Conservation (phyloP, 768 basidiomycete genomes). For the Cantharellus anzutake region DNA sequence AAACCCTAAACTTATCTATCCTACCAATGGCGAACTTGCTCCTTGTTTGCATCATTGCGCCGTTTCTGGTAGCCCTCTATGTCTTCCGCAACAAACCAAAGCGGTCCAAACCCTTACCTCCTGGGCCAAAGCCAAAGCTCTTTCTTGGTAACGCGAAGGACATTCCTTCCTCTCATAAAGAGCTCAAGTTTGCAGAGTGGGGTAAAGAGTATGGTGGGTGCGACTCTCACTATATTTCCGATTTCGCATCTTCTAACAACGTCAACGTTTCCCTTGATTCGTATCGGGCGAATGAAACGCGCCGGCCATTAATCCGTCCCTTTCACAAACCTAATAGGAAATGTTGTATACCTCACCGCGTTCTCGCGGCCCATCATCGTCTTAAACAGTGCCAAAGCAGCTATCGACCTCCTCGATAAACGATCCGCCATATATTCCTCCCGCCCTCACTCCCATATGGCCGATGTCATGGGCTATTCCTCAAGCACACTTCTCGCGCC, state of each 20-base stretch:
- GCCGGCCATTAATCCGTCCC: too few relatives aligned
- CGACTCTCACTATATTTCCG: neutral
- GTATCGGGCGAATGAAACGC: too few relatives aligned
- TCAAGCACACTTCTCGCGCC: neutral
- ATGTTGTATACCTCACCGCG: constrained; percentile 3
- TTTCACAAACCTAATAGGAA: neutral
- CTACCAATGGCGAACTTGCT: too few relatives aligned
- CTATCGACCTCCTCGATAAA: constrained; percentile 22
- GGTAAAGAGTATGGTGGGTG: constrained; percentile 3
- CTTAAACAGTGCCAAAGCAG: constrained; percentile 17
- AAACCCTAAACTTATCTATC: too few relatives aligned
- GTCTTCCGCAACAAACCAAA: neutral
- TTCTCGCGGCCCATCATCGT: constrained; percentile 11
- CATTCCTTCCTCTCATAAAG: neutral
- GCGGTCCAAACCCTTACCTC: neutral
- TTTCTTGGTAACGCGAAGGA: neutral
- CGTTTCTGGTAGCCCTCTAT: neutral
- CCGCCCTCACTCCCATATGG: constrained; percentile 10
- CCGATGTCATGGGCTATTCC: neutral
- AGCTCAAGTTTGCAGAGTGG: constrained; percentile 5
- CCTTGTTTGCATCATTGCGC: neutral
- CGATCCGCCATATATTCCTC: constrained; percentile 15
- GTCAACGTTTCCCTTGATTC: too few relatives aligned
- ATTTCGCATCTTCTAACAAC: neutral
- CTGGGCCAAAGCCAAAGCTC: neutral